Evolutionary conservation across 176 grass and related monocot genomes (phyloP).

Genomic region (Phyllostachys edulis): DNA sequence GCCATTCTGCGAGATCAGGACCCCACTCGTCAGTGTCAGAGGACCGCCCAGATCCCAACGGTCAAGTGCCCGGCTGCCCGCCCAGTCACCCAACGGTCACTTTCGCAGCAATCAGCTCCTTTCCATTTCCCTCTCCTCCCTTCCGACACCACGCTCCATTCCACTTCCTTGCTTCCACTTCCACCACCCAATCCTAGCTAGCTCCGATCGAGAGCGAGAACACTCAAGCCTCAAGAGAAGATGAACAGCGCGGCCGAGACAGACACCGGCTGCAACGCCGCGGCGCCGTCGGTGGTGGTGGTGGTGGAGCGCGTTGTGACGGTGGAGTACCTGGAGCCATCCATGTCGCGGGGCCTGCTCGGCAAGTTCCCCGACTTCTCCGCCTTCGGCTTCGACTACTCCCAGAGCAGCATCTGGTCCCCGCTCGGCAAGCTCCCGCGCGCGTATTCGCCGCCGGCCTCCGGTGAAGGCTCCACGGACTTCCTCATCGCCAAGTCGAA

Average conservation of each 20-base stretch:
- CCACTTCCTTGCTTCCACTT: background rate
- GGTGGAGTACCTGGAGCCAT: constrained; percentile 84
- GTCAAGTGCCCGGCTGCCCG: constrained; percentile 41
- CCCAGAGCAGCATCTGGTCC: constrained; percentile 95
- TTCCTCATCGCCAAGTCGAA: constrained; percentile 48
- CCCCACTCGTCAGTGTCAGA: constrained; percentile 16
- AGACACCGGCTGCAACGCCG: background rate
- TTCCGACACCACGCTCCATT: background rate
- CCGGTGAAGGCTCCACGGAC: constrained; percentile 11
- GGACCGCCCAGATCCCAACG: constrained; percentile 25
- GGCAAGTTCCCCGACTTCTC: constrained; percentile 80
- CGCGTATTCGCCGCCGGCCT: background rate
- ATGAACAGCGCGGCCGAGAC: constrained; percentile 29
- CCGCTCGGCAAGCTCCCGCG: constrained; percentile 68
- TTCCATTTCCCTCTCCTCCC: background rate
- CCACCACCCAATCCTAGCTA: background rate
- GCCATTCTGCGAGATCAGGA: background rate
- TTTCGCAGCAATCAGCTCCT: background rate
- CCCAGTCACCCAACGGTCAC: constrained; percentile 38
- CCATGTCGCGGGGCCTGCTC: constrained; percentile 79
- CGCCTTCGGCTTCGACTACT: constrained; percentile 90
- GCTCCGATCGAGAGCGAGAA: background rate
- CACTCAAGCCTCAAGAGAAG: background rate
- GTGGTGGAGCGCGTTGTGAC: constrained; percentile 80
- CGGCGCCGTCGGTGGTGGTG: constrained; percentile 2